Conservation (phyloP, 2,329 filamentous ascomycete species). For the Nannizziopsis barbatae region DNA sequence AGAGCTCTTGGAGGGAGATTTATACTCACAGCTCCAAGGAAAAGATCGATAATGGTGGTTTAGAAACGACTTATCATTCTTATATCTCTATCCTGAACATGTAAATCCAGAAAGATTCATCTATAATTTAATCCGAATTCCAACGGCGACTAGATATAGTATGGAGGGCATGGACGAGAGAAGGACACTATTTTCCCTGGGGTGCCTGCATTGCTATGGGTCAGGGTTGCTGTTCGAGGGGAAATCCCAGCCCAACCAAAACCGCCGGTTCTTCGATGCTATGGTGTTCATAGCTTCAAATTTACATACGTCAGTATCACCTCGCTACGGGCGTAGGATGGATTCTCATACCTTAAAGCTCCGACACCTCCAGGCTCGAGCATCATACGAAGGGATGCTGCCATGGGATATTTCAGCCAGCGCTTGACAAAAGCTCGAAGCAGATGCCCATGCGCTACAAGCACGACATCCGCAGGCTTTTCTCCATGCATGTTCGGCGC, state of each 20-base stretch:
- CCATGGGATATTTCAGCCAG: slow-evolving; percentile 36
- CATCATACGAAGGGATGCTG: slow-evolving; percentile 35
- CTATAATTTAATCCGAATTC: no score
- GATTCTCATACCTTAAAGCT: slow-evolving; percentile 4
- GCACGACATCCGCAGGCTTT: slow-evolving; percentile 18
- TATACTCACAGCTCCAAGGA: no score
- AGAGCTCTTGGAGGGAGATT: no score
- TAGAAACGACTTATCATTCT: no score
- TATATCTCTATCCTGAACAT: no score
- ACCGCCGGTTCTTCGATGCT: slow-evolving; percentile 8
- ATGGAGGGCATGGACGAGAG: no score
- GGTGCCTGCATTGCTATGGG: no score
- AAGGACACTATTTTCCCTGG: no score
- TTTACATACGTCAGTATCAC: neutral
- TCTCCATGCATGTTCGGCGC: slow-evolving; percentile 32
- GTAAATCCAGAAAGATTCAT: no score
- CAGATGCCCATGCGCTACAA: slow-evolving; percentile 37
- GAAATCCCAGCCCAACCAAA: slow-evolving; percentile 9
- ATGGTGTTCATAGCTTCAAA: slow-evolving; percentile 1
- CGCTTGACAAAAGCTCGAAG: slow-evolving; percentile 39
- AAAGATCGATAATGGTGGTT: no score
- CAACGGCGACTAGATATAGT: no score
- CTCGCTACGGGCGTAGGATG: neutral
- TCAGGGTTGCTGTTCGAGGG: neutral
- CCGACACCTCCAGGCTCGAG: slow-evolving; percentile 18